Base-by-base conservation (phyloP, 1,284 basidiomycete genomes). In the Salmacisia buchloeana region DNA sequence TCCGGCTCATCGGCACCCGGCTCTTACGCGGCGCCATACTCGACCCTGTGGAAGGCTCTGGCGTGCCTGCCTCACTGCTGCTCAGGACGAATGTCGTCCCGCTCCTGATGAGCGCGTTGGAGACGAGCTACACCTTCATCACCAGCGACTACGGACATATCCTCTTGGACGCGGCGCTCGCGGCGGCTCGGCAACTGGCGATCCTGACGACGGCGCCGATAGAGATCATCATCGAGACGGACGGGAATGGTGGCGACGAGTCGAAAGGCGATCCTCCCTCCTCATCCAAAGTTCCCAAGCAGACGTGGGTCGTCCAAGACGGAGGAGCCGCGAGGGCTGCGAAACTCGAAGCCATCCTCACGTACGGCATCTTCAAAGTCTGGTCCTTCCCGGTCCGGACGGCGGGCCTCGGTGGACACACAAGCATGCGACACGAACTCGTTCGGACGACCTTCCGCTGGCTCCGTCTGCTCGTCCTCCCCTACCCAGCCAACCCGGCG, bases 81-180 rank as follows among this genome's bases (percentile, higher is more conserved):
- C 7, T 54, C 29, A 9, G 49, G 29, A 54, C 49, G 13, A 54
- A 54, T 15, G 49, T 54, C 29, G 49, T 54, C 15, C 49, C 49
- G 49, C 49, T 54, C 49, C 27, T 54, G 27, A 54, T 31, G 15
- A n/a, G 31, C 12, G 49, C 49, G 6, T n/a, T 54, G 3, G 49
- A 54, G 49, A 54, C 49, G 27, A 54, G 49, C 27, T 54, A 33
- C 27, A 54, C 49, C 10, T 54, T 54, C 27, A 54, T 33, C 9
- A 54, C 27, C 25, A 54, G 27, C 29, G 49, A 31, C 9, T 18
- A 31, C 13, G 49, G 27, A 54, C 49, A 54, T 54, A 31, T 33
- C 6, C 27, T 54, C 2, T n/a, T 54, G 9, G 49, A 54, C 13
- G 49, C 49, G 9, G 29, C 49, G 1, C 29, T 54, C 3, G 49